Percentiles rank a stretch among this genome's conserved stretches.
phyloP scores from a whole-genome alignment of 192 early-diverging fungal species.

The Backusella psychrophila region DNA sequence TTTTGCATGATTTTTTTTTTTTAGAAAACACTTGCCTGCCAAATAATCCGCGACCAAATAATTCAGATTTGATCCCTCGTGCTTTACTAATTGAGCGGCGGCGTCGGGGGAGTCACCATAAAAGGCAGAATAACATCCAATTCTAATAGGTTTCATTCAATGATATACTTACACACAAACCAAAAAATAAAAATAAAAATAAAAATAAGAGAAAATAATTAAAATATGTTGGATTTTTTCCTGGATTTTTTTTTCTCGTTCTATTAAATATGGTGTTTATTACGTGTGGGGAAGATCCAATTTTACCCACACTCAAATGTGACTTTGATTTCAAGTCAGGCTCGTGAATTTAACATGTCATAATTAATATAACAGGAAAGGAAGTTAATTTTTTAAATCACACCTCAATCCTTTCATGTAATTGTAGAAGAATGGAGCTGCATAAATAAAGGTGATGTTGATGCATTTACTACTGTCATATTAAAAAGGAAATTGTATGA shows the following conservation, averaged over 20 bases:
- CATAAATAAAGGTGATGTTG: not conserved
- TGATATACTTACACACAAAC: not conserved
- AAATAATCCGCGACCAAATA: slow-evolving; percentile 66
- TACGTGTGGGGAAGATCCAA: not conserved
- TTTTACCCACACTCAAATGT: slow-evolving; percentile 3
- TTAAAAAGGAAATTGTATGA: not conserved
- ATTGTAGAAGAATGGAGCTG: not conserved
- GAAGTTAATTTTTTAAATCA: not conserved
- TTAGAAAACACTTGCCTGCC: slow-evolving; percentile 41
- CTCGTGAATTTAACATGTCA: slow-evolving; percentile 3
- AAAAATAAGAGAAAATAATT: not conserved
- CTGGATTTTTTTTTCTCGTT: slow-evolving; percentile 1
- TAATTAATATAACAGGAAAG: not conserved
- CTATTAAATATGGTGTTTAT: slow-evolving; percentile 8
- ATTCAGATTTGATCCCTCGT: slow-evolving; percentile 44
- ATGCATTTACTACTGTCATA: not conserved
- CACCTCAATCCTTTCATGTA: not conserved
- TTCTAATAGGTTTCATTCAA: slow-evolving; percentile 39
- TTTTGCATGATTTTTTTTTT: not conserved
- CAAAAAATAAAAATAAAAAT: not conserved
- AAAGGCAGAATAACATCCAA: slow-evolving; percentile 57
- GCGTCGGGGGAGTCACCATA: slow-evolving; percentile 58
- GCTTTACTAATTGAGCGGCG: slow-evolving; percentile 52
- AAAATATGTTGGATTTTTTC: not conserved
- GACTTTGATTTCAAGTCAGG: not conserved